Evolutionary conservation across 2,329 filamentous ascomycete genomes (phyloP).

Genomic region (Claviceps fusiformis): DNA sequence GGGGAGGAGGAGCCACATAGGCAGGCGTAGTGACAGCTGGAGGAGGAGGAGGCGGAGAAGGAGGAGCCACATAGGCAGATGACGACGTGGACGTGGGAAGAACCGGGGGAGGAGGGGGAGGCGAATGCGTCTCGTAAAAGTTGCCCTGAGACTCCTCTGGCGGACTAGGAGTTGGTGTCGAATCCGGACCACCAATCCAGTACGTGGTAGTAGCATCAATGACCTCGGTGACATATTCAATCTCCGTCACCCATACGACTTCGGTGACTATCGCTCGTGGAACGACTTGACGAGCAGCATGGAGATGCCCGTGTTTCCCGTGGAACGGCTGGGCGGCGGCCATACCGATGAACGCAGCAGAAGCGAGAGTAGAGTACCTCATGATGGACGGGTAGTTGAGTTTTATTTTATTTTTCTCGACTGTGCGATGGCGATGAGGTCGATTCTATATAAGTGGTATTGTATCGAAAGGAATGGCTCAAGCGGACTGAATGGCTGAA

Average conservation of each 20-base stretch:
- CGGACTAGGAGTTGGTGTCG: conserved; percentile 13
- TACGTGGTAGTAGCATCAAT: conserved; percentile 35
- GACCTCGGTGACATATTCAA: conserved; percentile 30
- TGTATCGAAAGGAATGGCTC: conserved; percentile 1
- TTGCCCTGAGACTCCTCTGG: conserved; percentile 12
- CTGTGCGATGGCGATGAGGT: not conserved
- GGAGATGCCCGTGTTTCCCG: conserved; percentile 23
- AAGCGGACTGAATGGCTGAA: not conserved
- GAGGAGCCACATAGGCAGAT: conserved; percentile 4
- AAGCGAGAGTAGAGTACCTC: conserved; percentile 25
- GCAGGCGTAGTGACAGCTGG: conserved; percentile 13
- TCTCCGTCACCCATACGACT: conserved; percentile 37
- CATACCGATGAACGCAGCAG: conserved; percentile 22
- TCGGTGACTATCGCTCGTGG: conserved; percentile 31
- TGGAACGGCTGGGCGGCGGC: conserved; percentile 38
- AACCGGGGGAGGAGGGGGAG: conserved; percentile 5
- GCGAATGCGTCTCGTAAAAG: conserved; percentile 16
- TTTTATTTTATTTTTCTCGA: not conserved
- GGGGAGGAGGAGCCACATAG: conserved; percentile 12
- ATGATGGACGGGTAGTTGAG: conserved; percentile 15
- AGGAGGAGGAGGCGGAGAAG: conserved; percentile 11
- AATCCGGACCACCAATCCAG: conserved; percentile 22
- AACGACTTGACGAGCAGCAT: conserved; percentile 8
- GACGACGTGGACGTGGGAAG: conserved; percentile 11
- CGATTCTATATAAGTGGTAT: conserved; percentile 3